Percentiles rank a stretch among this genome's conserved stretches.
Conservation (phyloP, 148 eudicot species). For the Amaranthus palmeri region DNA sequence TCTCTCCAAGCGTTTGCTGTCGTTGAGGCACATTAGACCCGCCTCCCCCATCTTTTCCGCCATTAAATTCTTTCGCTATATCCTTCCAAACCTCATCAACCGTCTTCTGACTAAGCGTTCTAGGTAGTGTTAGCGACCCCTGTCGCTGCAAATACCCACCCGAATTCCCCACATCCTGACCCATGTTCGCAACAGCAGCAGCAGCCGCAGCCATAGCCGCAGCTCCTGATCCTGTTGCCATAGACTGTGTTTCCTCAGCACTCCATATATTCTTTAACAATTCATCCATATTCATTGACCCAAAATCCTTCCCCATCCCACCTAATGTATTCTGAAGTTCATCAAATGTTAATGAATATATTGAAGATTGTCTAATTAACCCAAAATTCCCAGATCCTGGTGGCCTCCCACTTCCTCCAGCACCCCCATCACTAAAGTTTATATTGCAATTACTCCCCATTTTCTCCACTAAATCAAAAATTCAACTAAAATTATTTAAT, state of each 20-base stretch:
- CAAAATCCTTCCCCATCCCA: conserved; percentile 76
- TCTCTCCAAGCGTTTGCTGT: conserved; percentile 74
- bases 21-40: conserved; percentile 36
- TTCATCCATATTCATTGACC: conserved; percentile 99
- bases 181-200: conserved; percentile 16
- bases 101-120: conserved; percentile 74
- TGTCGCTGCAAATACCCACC: conserved; percentile 61
- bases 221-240: conserved; percentile 28
- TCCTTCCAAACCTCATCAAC: conserved; percentile 90
- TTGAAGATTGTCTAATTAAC: conserved; percentile 56
- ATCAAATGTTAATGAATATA: conserved; percentile 82
- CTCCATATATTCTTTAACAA: conserved; percentile 80
- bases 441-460: conserved; percentile 51
- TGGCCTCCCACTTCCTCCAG: conserved; percentile 36
- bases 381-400: conserved; percentile 36
- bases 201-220: conserved; percentile 14
- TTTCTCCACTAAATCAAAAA: not conserved
- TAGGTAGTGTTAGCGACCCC: conserved; percentile 67
- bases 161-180: conserved; percentile 30
- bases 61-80: conserved; percentile 47
- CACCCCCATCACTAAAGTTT: conserved; percentile 43
- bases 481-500: not conserved
- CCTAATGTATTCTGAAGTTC: conserved; percentile 77
- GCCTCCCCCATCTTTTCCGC: conserved; percentile 29
- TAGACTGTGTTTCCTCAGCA: conserved; percentile 71